Conservation (phyloP, 176 grass and related monocot species). For the maize (Zea mays) region Zm-B73-REFERENCE-NAM-5.0 NC_050097.1:115901501-115902000, state of each 20-base stretch:
- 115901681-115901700: not conserved
- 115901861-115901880: slow-evolving; percentile 13
- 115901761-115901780: not conserved
- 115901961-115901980: too few species aligned
- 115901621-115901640: too few species aligned
- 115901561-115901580: not conserved
- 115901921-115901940: too few species aligned
- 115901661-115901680: not conserved
- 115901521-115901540: too few species aligned
- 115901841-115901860: not conserved
- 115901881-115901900: slow-evolving; percentile 5
- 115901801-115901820: not conserved
- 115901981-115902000: too few species aligned
- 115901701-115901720: not conserved
- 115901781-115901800: not conserved
- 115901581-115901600: too few species aligned
- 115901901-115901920: too few species aligned
- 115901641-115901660: not conserved
- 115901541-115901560: too few species aligned
- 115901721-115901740: not conserved
- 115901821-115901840: not conserved
- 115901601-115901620: too few species aligned
- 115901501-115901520: too few species aligned
- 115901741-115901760: not conserved
- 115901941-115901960: too few species aligned